Conservation (phyloP, 257 asterid genomes). For the Gentiana straminea region DNA sequence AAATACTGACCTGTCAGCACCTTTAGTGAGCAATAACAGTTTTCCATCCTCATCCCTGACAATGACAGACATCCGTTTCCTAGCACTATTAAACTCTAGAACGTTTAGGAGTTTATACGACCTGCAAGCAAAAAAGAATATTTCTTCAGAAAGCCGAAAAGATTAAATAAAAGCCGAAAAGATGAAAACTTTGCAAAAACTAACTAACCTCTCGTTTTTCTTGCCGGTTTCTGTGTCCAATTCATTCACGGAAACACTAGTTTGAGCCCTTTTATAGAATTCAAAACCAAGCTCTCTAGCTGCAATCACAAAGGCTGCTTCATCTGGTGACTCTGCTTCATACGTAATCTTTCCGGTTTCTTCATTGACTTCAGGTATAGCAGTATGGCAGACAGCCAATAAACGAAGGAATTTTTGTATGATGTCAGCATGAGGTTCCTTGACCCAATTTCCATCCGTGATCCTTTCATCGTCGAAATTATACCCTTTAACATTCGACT, state of each 20-base stretch:
- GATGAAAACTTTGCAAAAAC: not conserved
- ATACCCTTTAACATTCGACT: slow-evolving; percentile 61
- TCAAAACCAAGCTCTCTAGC: slow-evolving; percentile 90
- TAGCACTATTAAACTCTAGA: slow-evolving; percentile 67
- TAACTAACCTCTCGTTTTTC: slow-evolving; percentile 58
- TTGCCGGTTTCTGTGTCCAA: slow-evolving; percentile 45
- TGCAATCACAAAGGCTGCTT: slow-evolving; percentile 93
- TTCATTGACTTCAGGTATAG: slow-evolving; percentile 78
- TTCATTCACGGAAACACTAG: slow-evolving; percentile 55
- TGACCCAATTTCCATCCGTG: slow-evolving; percentile 55
- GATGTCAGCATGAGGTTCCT: slow-evolving; percentile 40
- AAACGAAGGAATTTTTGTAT: slow-evolving; percentile 69
- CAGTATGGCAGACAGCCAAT: slow-evolving; percentile 86
- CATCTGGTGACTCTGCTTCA: slow-evolving; percentile 98
- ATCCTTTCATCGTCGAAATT: slow-evolving; percentile 75
- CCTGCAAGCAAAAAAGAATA: slow-evolving; percentile 37
- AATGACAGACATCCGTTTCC: slow-evolving; percentile 93
- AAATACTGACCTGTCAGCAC: slow-evolving; percentile 79
- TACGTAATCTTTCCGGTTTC: slow-evolving; percentile 47
- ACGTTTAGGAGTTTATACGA: slow-evolving; percentile 57
- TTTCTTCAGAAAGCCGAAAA: too few relatives aligned
- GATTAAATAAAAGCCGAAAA: too few relatives aligned
- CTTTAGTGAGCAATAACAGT: slow-evolving; percentile 68
- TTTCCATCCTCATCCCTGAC: slow-evolving; percentile 71
- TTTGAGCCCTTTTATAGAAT: slow-evolving; percentile 67